phyloP scores from a whole-genome alignment of 345 rosid species.

The Dovyalis caffra region DNA sequence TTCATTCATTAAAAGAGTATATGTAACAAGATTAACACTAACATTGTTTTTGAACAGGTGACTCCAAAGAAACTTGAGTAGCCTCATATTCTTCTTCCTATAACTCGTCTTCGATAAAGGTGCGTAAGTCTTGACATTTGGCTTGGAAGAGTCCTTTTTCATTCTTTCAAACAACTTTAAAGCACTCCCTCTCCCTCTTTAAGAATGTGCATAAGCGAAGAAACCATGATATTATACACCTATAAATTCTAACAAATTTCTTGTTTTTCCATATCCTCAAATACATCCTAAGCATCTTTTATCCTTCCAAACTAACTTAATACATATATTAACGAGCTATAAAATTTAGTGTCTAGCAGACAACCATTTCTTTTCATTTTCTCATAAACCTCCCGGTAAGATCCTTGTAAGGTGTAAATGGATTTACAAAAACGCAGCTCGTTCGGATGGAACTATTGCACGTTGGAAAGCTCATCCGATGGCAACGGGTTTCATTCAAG shows the following conservation, averaged over 20 bases:
- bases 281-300: conserved; percentile 63
- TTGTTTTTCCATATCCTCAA: conserved; percentile 69
- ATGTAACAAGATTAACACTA: conserved; percentile 57
- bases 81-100: conserved; percentile 63
- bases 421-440: too few species aligned
- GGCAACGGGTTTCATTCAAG: too few species aligned
- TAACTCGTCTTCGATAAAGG: conserved; percentile 72
- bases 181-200: conserved; percentile 61
- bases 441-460: too few species aligned
- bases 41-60: conserved; percentile 73
- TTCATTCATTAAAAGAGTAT: conserved; percentile 53
- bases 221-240: conserved; percentile 60
- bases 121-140: conserved; percentile 52
- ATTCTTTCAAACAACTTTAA: conserved; percentile 58
- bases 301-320: conserved; percentile 65
- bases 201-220: conserved; percentile 52
- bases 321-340: conserved; percentile 61
- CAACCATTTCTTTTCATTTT: conserved; percentile 66
- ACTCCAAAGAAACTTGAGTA: conserved; percentile 50
- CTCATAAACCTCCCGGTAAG: conserved; percentile 65
- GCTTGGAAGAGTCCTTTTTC: conserved; percentile 64
- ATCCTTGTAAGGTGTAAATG: too few species aligned
- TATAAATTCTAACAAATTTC: conserved; percentile 52
- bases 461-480: too few species aligned
- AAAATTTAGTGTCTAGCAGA: conserved; percentile 62